Evolutionary conservation across 2,329 filamentous ascomycete species (phyloP), one percentile per base, ranked within the genome.

Genomic region (Fusarium pseudocircinatum): DNA sequence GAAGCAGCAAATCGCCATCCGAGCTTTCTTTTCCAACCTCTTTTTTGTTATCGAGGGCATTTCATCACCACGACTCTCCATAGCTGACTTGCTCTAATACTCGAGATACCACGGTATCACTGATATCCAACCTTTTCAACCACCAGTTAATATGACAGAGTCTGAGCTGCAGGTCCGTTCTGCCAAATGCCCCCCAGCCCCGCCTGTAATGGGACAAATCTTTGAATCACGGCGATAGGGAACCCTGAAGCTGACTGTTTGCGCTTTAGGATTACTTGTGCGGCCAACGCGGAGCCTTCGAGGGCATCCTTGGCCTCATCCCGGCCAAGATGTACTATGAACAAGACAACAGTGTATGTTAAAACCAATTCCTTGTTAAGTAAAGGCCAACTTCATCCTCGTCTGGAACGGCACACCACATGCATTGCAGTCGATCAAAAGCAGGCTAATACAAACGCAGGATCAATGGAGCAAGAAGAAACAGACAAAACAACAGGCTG

Each of bases 381-480:
- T 24, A 28, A 52, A 46, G 56, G 66, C 44, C 43, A 53, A 39
- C 62, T 44, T 59, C 43, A 67, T 60, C 56, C 58, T 61, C 47
- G 28, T 68, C 44, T 39, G 24, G 62, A 43, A 50, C 54, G 54
- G 44, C 52, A 57, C 69, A 60, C 53, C 52, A 54, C 36, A 37
- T 47, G 54, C 36, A 44, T 57, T 34, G 39, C 34, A 20, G 22
- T 26, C 50, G 52, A 42, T 28, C 36, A 22, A 22, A 32, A 52
- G n/a, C 40, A 63, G 56, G 54, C 75, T 79, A 72, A 78, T 52
- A 40, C 14, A 44, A 39, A 39, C 50, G 70, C 79, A 97, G 94
- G 93, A 96, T 78, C 94, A 98, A 91, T 97, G 95, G 94, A 81
- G 91, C 82, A 92, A 92, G 80, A 97, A 96, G 85, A 98, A 98